Evolutionary conservation across 2,329 filamentous ascomycete species (phyloP).

Genomic region (Cryphonectria parasitica): DNA sequence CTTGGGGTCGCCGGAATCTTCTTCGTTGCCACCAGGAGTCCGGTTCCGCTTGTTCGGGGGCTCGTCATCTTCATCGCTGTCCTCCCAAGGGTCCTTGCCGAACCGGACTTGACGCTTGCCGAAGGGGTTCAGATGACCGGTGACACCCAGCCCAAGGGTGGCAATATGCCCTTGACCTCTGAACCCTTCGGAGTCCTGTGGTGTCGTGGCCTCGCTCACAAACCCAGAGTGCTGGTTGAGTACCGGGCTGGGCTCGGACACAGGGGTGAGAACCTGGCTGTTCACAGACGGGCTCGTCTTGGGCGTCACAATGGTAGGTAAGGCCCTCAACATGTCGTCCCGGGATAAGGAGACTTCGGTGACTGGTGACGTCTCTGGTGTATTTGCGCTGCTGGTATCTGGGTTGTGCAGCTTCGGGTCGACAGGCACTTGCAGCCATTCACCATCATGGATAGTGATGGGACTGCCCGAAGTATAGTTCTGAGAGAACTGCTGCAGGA

Average conservation of each 20-base stretch:
- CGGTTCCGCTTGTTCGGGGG: conserved; percentile 31
- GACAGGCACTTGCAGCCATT: conserved; percentile 27
- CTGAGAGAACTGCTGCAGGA: conserved; percentile 35
- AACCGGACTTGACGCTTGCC: conserved; percentile 23
- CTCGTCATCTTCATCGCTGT: conserved; percentile 23
- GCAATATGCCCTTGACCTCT: conserved; percentile 1
- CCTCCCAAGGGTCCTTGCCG: conserved; percentile 18
- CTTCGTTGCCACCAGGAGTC: conserved; percentile 25
- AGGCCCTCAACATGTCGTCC: conserved; percentile 12
- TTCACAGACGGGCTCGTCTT: conserved; percentile 24
- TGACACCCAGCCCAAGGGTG: conserved; percentile 11
- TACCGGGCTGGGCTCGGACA: conserved; percentile 25
- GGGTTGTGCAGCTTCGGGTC: conserved; percentile 30
- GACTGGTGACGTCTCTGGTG: conserved; percentile 13
- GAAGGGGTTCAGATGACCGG: conserved; percentile 9
- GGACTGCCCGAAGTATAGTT: conserved; percentile 27
- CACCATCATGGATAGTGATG: conserved; percentile 18
- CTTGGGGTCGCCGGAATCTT: conserved; percentile 34
- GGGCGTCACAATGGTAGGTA: conserved; percentile 21
- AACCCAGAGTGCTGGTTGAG: conserved; percentile 13
- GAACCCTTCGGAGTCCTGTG: conserved; percentile 22
- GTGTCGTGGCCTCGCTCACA: conserved; percentile 12
- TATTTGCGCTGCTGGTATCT: background rate
- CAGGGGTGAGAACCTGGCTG: conserved; percentile 25
- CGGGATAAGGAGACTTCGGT: conserved; percentile 10